Base-by-base conservation (phyloP, 176 grass and related monocot species). In the Hsuehochloa calcarea region DNA sequence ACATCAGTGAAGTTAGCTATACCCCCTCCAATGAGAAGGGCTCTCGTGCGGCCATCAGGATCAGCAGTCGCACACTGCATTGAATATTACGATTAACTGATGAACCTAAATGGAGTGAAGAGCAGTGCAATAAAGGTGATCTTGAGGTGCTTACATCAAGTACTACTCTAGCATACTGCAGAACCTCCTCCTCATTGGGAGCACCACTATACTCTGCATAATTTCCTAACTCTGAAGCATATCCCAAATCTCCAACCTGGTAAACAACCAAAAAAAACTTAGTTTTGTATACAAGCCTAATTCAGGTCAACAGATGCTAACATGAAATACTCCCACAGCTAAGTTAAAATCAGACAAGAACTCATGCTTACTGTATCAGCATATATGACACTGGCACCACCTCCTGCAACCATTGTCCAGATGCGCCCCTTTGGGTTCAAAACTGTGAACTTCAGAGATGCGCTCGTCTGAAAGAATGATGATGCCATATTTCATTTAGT, bases 1-100 rank as follows among this genome's bases (percentile, higher is more conserved):
- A 95, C 96, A 83, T 98, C 93, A 26, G 96, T 98, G 85, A 98
- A 98, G 88, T 98, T 98, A 68, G 93, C 96, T 44, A 98, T 98
- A 66, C 96, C 96, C 25, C 96, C 96, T 89, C 96, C 93, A 8
- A 98, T 92, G 64, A 98, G 91, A 65, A 98, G 91, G 10, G 91
- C 96, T 87, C 95, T 92, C 89, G 93, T 98, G 12, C 73, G 93
- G 25, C 93, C 96, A 92, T 98, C 93, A 64, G 96, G 96, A 81
- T 98, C 89, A 20, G 89, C 43, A 29, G 91, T 95, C 31, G 85
- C 96, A 72, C 89, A 93, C 93, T 98, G 72, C 65, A 88, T 58
- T 72, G 11, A 65, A 58, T 56, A 27, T 9, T 14, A 79, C 20
- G 15, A 56, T 86, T 86, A 90, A 22, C 45, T 15, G 38, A 37